These are phyloP conservation scores for Lomentospora prolificans DNA, from an alignment of 2,329 filamentous ascomycete species.

Conservation along the genomic window DNA sequence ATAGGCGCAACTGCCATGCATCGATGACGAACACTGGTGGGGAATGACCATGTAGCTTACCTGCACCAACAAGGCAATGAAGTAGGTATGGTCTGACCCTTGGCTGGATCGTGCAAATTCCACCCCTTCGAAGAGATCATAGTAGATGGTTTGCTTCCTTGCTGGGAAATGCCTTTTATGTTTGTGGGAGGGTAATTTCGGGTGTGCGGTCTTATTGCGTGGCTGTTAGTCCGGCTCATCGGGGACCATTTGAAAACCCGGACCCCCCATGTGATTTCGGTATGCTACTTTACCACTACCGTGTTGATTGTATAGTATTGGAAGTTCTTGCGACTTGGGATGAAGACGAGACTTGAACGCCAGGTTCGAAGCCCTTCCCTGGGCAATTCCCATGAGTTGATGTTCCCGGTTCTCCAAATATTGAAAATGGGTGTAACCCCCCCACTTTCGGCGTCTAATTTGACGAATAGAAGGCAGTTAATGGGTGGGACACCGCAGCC, in stretches of 20 bases:
- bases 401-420: background rate
- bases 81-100: background rate
- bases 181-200: background rate
- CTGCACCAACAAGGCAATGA: background rate
- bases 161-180: background rate
- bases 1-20: background rate
- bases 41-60: background rate
- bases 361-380: background rate
- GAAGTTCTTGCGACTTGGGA: background rate
- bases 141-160: background rate
- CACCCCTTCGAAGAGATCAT: background rate
- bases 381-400: background rate
- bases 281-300: background rate
- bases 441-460: constrained; percentile 2
- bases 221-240: background rate
- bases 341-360: background rate
- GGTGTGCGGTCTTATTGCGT: background rate
- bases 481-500: background rate
- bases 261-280: too few species aligned
- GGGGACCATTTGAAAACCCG: too few species aligned
- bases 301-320: background rate
- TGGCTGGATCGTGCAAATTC: background rate
- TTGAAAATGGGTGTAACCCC: background rate
- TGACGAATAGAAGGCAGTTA: background rate
- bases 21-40: background rate